Base-by-base conservation (phyloP, 805 yeast species). In the Kluyveromyces wickerhamii region DNA sequence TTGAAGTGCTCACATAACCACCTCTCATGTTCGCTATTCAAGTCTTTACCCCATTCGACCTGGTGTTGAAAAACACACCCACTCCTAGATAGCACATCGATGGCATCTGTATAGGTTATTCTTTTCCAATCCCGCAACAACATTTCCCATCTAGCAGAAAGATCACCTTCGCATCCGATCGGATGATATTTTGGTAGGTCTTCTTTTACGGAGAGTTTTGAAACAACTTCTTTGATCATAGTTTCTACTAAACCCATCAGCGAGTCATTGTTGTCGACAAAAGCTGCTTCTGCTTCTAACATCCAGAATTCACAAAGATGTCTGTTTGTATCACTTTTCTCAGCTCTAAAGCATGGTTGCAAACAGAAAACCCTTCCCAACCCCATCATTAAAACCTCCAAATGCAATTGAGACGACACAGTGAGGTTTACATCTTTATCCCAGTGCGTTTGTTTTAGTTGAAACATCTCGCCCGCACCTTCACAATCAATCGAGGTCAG, bases 241-340 rank as follows among this genome's bases (percentile, higher is more conserved):
- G 52, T 50, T 53, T 88, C 95, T 2, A 79, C 73, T 33, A 85
- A 69, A 2, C 49, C 49, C 2, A 89, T 79, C 37, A 92, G 58
- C 40, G 79, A 80, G 3, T 53, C 51, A 5, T 88, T 70, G 10
- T 65, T 57, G 4, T 67, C 65, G 2, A 81, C 59, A 55, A 82
- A 83, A 7, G 85, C 77, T 14, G 86, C 58, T 54, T 92, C 99
- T 0, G 87, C 94, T 57, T 92, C 99, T 2, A 92, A 60, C 96
- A 92, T 88, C 96, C 96, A 92, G 57, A 92, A 92, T 57, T 92
- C 99, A 39, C 89, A 73, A 39, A 92, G 60, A 56, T 92, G 99
- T 34, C 98, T 69, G 48, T 77, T 83, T 0, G 99, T 92, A 51
- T 86, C 88, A 38, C 94, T 81, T 33, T 72, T 72, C 51, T 92